These are phyloP conservation scores for Citrus glauca DNA, from an alignment of 345 rosid genomes.

Conservation along the genomic window DNA sequence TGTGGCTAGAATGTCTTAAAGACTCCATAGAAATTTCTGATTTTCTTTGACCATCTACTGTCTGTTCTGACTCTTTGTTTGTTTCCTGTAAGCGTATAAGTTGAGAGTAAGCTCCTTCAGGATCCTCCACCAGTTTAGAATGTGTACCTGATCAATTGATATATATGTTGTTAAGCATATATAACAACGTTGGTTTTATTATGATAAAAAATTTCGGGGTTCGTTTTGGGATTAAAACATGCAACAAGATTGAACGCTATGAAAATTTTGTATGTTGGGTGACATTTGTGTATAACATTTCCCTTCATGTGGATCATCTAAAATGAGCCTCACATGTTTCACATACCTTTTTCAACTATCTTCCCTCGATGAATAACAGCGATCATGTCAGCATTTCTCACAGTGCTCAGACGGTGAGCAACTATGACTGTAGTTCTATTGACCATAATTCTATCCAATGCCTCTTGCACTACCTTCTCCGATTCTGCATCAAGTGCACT, in stretches of 20 bases:
- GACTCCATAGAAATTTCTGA: conserved; percentile 31
- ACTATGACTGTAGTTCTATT: conserved; percentile 72
- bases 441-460: conserved; percentile 76
- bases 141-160: conserved; percentile 50
- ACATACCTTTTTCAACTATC: conserved; percentile 77
- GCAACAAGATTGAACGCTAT: neutral
- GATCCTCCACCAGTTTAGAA: conserved; percentile 57
- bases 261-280: neutral
- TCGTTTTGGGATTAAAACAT: neutral
- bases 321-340: neutral
- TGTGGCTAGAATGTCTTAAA: conserved; percentile 35
- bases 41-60: conserved; percentile 33
- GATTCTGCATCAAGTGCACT: conserved; percentile 92
- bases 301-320: neutral
- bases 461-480: conserved; percentile 81
- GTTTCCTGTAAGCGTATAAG: conserved; percentile 73
- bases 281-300: neutral
- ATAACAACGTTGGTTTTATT: neutral
- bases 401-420: conserved; percentile 82
- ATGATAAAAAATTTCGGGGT: neutral
- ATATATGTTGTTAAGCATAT: neutral
- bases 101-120: conserved; percentile 84
- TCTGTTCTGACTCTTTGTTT: conserved; percentile 36
- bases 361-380: conserved; percentile 80
- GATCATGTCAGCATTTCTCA: conserved; percentile 65